Evolutionary conservation across 108 stramenopile genomes (phyloP).

Genomic region (Asterionellopsis glacialis): DNA sequence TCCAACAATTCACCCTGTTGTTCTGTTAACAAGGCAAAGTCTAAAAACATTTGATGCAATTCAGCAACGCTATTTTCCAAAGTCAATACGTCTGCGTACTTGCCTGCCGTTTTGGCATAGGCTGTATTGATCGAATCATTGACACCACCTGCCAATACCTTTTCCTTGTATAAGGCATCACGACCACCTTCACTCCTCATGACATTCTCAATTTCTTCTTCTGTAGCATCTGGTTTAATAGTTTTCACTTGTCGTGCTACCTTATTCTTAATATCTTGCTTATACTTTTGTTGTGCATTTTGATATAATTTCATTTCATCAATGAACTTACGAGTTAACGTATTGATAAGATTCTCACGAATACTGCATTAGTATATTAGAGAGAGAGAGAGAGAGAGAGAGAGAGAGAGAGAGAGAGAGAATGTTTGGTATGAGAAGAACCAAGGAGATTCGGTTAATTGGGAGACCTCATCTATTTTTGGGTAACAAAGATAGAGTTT

Average conservation of each 20-base stretch:
- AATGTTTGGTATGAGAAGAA: not conserved
- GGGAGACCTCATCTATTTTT: no score
- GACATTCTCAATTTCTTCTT: slow-evolving; percentile 94
- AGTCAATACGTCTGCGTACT: slow-evolving; percentile 98
- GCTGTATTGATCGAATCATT: slow-evolving; percentile 85
- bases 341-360: slow-evolving; percentile 90
- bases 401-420: not conserved
- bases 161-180: slow-evolving; percentile 76
- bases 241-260: slow-evolving; percentile 92
- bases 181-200: slow-evolving; percentile 89
- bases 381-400: not conserved
- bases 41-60: slow-evolving; percentile 99
- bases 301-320: slow-evolving; percentile 98
- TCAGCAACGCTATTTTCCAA: slow-evolving; percentile 94
- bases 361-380: slow-evolving; percentile 29
- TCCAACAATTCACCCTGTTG: slow-evolving; percentile 98
- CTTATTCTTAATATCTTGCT: slow-evolving; percentile 93
- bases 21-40: slow-evolving; percentile 98
- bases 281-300: slow-evolving; percentile 93
- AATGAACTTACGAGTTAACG: slow-evolving; percentile 94
- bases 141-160: slow-evolving; percentile 82
- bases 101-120: slow-evolving; percentile 89
- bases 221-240: slow-evolving; percentile 95
- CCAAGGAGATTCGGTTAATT: no score
- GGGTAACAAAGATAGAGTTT: no score